phyloP scores from a whole-genome alignment of 2,329 filamentous ascomycete species.

The Tolypocladium capitatum region DNA sequence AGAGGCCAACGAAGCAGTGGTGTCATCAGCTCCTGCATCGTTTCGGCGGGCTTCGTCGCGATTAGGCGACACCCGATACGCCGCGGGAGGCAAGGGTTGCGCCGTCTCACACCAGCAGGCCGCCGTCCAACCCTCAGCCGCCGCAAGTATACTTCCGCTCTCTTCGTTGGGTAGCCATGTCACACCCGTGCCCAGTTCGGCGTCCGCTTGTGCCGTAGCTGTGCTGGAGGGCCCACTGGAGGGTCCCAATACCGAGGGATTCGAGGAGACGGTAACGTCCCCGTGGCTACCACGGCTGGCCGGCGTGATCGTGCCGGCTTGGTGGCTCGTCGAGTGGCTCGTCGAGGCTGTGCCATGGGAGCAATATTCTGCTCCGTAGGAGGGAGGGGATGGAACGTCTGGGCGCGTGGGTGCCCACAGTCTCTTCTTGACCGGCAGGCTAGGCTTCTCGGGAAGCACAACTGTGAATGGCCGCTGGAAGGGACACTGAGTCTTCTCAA shows the following conservation, averaged over 20 bases:
- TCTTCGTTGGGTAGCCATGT: not conserved
- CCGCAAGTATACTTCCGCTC: not conserved
- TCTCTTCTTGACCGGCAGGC: constrained; percentile 50
- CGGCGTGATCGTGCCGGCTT: not conserved
- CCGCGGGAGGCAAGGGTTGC: not conserved
- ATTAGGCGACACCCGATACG: not conserved
- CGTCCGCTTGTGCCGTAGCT: not conserved
- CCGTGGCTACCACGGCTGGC: not conserved
- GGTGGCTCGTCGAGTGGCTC: not conserved
- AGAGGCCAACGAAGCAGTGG: not conserved
- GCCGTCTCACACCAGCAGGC: not conserved
- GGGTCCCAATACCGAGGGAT: not conserved
- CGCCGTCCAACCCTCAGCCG: not conserved
- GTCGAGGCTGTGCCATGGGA: not conserved
- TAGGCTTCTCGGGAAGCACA: constrained; percentile 54
- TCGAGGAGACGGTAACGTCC: not conserved
- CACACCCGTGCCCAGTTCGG: not conserved
- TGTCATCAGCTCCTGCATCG: not conserved
- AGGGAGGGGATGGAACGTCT: not conserved
- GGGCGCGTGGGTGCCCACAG: constrained; percentile 46
- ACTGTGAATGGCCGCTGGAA: constrained; percentile 69
- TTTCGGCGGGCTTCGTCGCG: not conserved
- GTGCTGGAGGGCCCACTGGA: not conserved
- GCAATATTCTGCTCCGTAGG: not conserved
- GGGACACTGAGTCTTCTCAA: constrained; percentile 79